A percentile compares a stretch with the other conserved stretches of the same genome.
These are phyloP conservation scores for Septoria petroselini DNA, from an alignment of 2,329 filamentous ascomycete species.

Conservation along the genomic window DNA sequence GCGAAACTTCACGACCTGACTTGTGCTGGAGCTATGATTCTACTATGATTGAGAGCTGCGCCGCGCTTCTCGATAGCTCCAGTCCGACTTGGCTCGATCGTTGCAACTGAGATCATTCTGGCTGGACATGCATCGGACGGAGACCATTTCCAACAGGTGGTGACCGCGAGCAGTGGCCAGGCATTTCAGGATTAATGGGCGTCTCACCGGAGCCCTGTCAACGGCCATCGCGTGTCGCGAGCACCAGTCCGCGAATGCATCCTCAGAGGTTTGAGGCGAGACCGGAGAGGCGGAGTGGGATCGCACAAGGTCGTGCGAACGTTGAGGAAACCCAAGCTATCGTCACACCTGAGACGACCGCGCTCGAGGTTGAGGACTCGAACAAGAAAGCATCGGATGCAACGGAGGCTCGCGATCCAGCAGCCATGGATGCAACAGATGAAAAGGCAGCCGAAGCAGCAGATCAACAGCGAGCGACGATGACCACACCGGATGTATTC, in stretches of 20 bases:
- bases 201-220: slow-evolving; percentile 5
- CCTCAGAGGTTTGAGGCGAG: slow-evolving; percentile 7
- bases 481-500: background rate
- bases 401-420: background rate
- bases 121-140: slow-evolving; percentile 4
- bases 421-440: slow-evolving; percentile 18
- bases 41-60: background rate
- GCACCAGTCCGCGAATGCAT: background rate
- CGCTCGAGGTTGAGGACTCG: background rate
- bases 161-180: background rate
- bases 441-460: slow-evolving; percentile 17
- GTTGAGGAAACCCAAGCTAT: background rate
- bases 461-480: slow-evolving; percentile 3
- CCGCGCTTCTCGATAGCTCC: background rate
- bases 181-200: background rate
- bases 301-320: slow-evolving; percentile 9
- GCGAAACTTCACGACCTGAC: slow-evolving; percentile 12
- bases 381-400: background rate
- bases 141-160: background rate
- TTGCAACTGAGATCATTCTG: background rate
- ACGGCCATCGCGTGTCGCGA: slow-evolving; percentile 5
- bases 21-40: slow-evolving; percentile 12
- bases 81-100: background rate
- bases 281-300: slow-evolving; percentile 12
- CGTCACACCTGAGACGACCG: background rate